These are phyloP conservation scores for Suhomyces pyralidae DNA, from an alignment of 805 yeast genomes.

Conservation along the genomic window DNA sequence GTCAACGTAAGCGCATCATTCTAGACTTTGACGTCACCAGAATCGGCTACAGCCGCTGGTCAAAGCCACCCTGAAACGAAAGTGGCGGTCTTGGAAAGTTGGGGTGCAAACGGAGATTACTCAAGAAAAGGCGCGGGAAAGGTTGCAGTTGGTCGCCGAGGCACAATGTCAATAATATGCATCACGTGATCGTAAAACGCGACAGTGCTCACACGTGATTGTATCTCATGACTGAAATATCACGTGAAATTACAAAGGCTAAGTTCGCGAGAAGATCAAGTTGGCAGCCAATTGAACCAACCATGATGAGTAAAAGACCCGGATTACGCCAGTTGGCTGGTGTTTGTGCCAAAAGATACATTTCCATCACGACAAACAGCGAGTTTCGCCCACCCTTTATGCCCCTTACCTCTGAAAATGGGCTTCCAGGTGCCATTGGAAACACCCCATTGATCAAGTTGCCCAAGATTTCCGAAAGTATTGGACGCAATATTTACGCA, in stretches of 20 bases:
- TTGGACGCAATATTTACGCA: constrained; percentile 76
- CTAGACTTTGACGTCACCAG: not conserved
- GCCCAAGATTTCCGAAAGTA: constrained; percentile 50
- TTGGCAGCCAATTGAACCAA: not conserved
- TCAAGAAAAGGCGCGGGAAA: not conserved
- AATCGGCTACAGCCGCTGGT: not conserved
- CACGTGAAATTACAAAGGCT: not conserved
- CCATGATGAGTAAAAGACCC: not conserved
- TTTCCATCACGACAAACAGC: constrained; percentile 8
- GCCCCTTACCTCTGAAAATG: constrained; percentile 64
- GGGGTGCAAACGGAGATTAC: not conserved
- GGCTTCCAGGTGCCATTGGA: constrained; percentile 85
- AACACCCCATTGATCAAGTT: constrained; percentile 80
- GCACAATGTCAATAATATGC: too few species aligned
- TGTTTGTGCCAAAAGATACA: not conserved
- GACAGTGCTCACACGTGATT: not conserved
- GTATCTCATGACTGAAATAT: not conserved
- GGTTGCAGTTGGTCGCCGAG: not conserved
- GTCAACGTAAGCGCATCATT: not conserved
- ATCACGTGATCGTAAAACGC: too few species aligned
- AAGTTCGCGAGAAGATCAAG: not conserved
- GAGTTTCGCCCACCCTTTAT: constrained; percentile 44
- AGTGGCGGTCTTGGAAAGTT: too few species aligned
- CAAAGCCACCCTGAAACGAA: not conserved
- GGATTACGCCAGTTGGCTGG: not conserved